A percentile compares a stretch with the other conserved stretches of the same genome.
phyloP scores from a whole-genome alignment of 2,329 filamentous ascomycete genomes.

The Hypoxylon sp. region DNA sequence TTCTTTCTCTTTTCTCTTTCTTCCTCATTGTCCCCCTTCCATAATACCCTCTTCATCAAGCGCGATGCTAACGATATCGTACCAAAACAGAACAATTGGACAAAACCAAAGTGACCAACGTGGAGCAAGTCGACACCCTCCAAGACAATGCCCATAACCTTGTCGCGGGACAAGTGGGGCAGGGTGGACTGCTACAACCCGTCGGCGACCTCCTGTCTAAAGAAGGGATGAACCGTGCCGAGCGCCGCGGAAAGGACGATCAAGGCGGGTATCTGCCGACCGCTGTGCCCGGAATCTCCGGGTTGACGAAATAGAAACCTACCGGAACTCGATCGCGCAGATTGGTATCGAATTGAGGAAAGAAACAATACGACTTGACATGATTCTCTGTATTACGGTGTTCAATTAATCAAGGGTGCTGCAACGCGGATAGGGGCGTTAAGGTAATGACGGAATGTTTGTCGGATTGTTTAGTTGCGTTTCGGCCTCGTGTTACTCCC shows the following conservation, averaged over 20 bases:
- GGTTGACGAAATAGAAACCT: slow-evolving; percentile 26
- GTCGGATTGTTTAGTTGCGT: not conserved
- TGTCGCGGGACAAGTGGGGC: slow-evolving; percentile 74
- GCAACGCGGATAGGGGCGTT: not conserved
- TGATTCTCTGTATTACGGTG: not conserved
- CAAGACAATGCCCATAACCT: slow-evolving; percentile 77
- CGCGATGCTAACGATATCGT: not conserved
- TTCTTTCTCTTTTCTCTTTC: not conserved
- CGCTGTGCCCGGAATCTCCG: slow-evolving; percentile 16
- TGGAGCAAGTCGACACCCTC: slow-evolving; percentile 76
- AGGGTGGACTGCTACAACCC: slow-evolving; percentile 76
- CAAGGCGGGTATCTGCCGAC: slow-evolving; percentile 63
- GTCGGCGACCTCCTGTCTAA: slow-evolving; percentile 74
- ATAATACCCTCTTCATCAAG: slow-evolving; percentile 6
- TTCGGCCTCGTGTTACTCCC: not conserved
- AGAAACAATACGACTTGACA: not conserved
- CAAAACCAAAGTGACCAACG: slow-evolving; percentile 78
- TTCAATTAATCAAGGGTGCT: not conserved
- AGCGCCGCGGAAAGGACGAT: slow-evolving; percentile 75
- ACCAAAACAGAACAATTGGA: slow-evolving; percentile 71
- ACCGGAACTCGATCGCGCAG: not conserved
- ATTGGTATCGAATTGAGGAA: not conserved
- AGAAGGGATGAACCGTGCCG: slow-evolving; percentile 76
- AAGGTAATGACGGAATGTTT: not conserved
- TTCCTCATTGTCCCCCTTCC: not conserved